These are phyloP conservation scores for Suhomyces faveliae DNA, from an alignment of 805 yeast genomes.

Conservation along the genomic window DNA sequence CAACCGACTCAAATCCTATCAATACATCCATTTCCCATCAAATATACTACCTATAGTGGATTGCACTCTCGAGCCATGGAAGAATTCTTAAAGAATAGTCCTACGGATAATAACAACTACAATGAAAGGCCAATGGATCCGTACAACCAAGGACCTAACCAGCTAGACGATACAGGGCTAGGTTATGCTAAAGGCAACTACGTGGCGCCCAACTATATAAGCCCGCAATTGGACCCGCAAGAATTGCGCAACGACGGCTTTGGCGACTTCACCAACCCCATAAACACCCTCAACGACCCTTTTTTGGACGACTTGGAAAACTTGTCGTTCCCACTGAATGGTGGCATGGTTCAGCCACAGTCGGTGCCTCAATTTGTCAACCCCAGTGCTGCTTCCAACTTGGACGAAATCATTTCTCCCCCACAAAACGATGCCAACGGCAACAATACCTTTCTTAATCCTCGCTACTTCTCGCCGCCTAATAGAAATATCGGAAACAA, in stretches of 20 bases:
- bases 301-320: conserved; percentile 32
- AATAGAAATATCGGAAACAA: conserved; percentile 18
- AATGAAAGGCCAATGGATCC: neutral
- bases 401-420: conserved; percentile 42
- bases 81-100: conserved; percentile 34
- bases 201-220: neutral
- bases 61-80: too few species aligned
- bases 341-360: conserved; percentile 3
- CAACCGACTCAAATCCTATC: neutral
- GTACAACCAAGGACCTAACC: neutral
- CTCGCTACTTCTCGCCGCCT: conserved; percentile 44
- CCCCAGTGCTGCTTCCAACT: conserved; percentile 20
- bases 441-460: conserved; percentile 26
- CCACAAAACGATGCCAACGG: conserved; percentile 10
- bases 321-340: conserved; percentile 11
- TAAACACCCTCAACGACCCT: conserved; percentile 23
- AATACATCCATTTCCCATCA: neutral
- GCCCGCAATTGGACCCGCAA: conserved; percentile 1
- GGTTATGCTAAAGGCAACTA: neutral
- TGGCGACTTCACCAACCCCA: conserved; percentile 3
- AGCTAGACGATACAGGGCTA: neutral
- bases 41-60: too few species aligned
- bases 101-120: conserved; percentile 20
- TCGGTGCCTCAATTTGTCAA: conserved; percentile 11
- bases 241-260: neutral